Conservation (phyloP, 805 yeast species). For the Ogataea thermomethanolica region DNA sequence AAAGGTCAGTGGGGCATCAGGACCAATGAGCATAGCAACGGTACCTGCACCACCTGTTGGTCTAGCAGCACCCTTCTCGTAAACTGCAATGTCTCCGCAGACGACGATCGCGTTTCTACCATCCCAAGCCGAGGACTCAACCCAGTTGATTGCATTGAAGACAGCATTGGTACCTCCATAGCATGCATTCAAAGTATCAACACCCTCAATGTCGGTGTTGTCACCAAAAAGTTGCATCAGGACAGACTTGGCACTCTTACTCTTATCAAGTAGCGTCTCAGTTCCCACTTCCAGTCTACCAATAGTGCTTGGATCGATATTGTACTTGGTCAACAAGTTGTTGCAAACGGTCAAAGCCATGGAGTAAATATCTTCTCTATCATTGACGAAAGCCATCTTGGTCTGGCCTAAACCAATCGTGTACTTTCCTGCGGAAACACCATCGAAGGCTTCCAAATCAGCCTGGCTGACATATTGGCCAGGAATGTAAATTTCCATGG, state of each 20-base stretch:
- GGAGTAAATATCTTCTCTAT: slow-evolving; percentile 96
- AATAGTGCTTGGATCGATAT: slow-evolving; percentile 72
- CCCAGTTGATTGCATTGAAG: slow-evolving; percentile 91
- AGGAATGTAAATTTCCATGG: slow-evolving; percentile 90
- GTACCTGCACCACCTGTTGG: slow-evolving; percentile 99
- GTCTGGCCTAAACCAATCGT: slow-evolving; percentile 99
- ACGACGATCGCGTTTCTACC: slow-evolving; percentile 97
- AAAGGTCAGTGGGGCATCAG: slow-evolving; percentile 94
- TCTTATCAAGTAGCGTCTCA: slow-evolving; percentile 93
- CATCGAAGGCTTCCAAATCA: slow-evolving; percentile 81
- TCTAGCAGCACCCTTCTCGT: slow-evolving; percentile 96
- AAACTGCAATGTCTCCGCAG: slow-evolving; percentile 96
- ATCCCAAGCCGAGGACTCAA: slow-evolving; percentile 95
- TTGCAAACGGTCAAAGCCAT: slow-evolving; percentile 85
- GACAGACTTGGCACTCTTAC: slow-evolving; percentile 94
- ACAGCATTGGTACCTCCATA: slow-evolving; percentile 98
- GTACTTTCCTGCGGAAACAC: slow-evolving; percentile 90
- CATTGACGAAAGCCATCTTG: slow-evolving; percentile 95
- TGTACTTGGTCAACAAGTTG: slow-evolving; percentile 72
- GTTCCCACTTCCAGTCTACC: slow-evolving; percentile 99
- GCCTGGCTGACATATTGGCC: slow-evolving; percentile 79
- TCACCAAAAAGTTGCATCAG: slow-evolving; percentile 90
- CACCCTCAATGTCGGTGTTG: slow-evolving; percentile 90
- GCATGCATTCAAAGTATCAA: slow-evolving; percentile 95
- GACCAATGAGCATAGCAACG: slow-evolving; percentile 91